Evolutionary conservation across 768 basidiomycete genomes (phyloP), one percentile per base, ranked within the genome.

Genomic region (Calvatia gigantea): DNA sequence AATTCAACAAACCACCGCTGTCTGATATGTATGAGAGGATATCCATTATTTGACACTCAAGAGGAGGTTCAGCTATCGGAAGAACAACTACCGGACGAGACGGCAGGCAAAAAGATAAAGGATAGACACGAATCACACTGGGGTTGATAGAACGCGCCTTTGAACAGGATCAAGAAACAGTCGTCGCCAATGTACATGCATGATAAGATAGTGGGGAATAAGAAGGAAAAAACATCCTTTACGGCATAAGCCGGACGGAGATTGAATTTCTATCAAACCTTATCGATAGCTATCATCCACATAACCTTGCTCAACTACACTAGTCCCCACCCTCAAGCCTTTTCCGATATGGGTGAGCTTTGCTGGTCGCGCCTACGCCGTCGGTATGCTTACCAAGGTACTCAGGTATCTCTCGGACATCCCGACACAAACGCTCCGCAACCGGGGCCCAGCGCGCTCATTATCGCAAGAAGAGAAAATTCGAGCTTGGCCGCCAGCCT

Each of bases 391-490:
- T 58, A 55, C 58, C 61, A 56, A 31, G 32, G 23, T 55, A 21
- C 29, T 17, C 64, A 94, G 95, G 95, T 93, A 98, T 98, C 73
- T 91, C 96, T 69, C 89, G 96, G 67, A 85, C 94, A 62, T 96
- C 94, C 67, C 84, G 96, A 72, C 94, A 98, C 84, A 98, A 98
- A 79, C 93, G 95, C 71, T 90, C 94, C 63, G 88, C 84, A 65
- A 87, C 93, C 46, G 96, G 92, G 67, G 92, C 90, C 58, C 90
- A 94, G 75, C 88, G 90, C 66, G 86, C 94, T 65, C 86, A 89
- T 78, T 96, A 94, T 80, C 93, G 96, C 83, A 99, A 99, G 85
- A 99, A 98, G 92, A 87, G 97, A 88, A 98, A 98, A 81, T 98
- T 98, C 77, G 97, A 99, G 83, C 87, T 98, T 67, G 97, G 96